phyloP scores from a whole-genome alignment of 208 protist genomes.

The Leishmania mexicana region DNA sequence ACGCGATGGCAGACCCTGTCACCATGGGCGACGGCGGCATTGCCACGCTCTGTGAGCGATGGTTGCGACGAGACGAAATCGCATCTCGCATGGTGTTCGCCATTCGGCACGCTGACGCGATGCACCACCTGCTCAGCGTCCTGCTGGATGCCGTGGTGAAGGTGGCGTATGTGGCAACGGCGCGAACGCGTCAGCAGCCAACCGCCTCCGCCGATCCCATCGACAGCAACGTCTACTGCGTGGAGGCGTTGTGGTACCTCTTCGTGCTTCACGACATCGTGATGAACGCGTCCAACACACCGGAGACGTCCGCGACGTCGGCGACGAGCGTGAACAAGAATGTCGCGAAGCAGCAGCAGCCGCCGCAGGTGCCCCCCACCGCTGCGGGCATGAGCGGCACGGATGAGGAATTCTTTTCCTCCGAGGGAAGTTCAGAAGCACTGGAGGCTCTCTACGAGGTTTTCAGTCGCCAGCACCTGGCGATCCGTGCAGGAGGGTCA shows the following conservation, averaged over 20 bases:
- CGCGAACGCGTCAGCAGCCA: constrained; percentile 6
- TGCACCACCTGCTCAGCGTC: constrained; percentile 66
- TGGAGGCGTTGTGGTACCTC: constrained; percentile 43
- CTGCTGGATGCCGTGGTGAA: constrained; percentile 68
- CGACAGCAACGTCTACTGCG: constrained; percentile 30
- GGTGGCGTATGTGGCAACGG: constrained; percentile 50
- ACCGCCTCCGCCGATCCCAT: neutral
- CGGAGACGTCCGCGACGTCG: neutral
- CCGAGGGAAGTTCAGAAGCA: constrained; percentile 10
- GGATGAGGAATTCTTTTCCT: constrained; percentile 12
- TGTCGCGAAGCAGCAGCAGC: neutral
- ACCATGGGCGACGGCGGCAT: neutral
- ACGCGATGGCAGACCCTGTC: constrained; percentile 7
- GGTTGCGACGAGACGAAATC: constrained; percentile 37
- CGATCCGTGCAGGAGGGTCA: neutral
- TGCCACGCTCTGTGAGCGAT: constrained; percentile 6
- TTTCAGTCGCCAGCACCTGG: neutral
- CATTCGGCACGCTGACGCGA: constrained; percentile 59
- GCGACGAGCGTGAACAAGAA: constrained; percentile 28
- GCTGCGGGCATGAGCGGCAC: neutral
- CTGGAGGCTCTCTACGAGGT: constrained; percentile 22
- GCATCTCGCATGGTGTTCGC: constrained; percentile 70
- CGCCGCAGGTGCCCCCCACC: neutral
- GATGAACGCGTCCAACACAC: constrained; percentile 35
- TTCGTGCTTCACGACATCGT: constrained; percentile 60